Conservation (phyloP, 139 green algal species). For the Chlamydomonas schloesseri region DNA sequence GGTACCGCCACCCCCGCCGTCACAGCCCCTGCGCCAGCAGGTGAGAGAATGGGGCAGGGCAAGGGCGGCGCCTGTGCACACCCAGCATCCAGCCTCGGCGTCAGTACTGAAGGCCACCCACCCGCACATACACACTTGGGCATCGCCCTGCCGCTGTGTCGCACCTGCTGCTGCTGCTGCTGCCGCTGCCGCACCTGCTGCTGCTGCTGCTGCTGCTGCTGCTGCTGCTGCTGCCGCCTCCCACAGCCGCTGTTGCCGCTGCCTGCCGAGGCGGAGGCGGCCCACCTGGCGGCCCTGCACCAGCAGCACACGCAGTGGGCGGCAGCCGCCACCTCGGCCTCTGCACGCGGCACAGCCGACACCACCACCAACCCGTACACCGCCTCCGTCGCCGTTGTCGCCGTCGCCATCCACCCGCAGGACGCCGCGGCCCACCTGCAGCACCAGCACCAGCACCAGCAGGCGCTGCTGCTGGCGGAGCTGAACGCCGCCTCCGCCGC, state of each 20-base stretch:
- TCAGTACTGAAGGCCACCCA: too few relatives aligned
- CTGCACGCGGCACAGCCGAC: neutral
- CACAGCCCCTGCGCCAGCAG: neutral
- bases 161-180: too few relatives aligned
- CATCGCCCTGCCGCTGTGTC: too few relatives aligned
- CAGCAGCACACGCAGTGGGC: conserved; percentile 16
- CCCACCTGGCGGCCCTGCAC: neutral
- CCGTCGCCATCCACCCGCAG: neutral
- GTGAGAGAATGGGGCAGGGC: neutral
- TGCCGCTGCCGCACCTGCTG: too few relatives aligned
- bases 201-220: conserved; percentile 63
- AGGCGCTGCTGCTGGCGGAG: conserved; percentile 11
- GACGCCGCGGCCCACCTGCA: neutral
- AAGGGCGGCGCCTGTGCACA: too few relatives aligned
- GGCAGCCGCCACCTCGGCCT: neutral
- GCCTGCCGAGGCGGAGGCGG: neutral
- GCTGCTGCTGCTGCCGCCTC: too few relatives aligned
- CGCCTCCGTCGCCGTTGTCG: neutral
- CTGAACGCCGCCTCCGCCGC: conserved; percentile 31
- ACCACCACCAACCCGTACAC: neutral
- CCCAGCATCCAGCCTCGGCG: too few relatives aligned
- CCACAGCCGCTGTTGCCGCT: neutral
- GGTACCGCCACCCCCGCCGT: neutral
- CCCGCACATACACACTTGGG: too few relatives aligned
- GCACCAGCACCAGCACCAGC: too few relatives aligned